Base-by-base conservation (phyloP, 139 green algal species). In the Chlamydomonas urium region DNA sequence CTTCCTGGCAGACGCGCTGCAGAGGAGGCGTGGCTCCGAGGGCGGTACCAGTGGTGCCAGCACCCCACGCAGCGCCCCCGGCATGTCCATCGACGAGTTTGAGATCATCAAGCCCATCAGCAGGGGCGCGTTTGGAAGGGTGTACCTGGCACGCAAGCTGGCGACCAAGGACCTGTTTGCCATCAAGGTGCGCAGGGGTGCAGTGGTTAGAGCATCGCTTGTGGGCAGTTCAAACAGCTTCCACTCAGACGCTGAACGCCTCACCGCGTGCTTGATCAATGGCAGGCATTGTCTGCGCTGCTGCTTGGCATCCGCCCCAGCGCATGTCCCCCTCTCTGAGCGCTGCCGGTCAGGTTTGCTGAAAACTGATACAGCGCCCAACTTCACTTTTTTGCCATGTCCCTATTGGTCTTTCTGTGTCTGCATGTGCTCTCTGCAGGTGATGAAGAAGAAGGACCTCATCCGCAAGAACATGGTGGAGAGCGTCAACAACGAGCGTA, bases 391-490 rank as follows among this genome's bases (percentile, higher is more conserved):
- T 53, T 53, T 53, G 42, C 42, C 42, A 53, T 53, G 42, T 53
- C n/a, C n/a, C n/a, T n/a, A n/a, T n/a, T n/a, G n/a, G n/a, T n/a
- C n/a, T n/a, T n/a, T n/a, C n/a, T n/a, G n/a, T n/a, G n/a, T n/a
- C 42, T 50, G 8, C 50, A 62, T 62, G 21, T 62, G 50, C 5
- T 38, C n/a, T n/a, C n/a, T 67, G 34, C 85, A 94, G 89, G 91
- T 95, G 28, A 91, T 98, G 85, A 85, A 89, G 28, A 98, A 98
- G 84, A 73, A 75, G 31, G 93, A 98, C 79, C 79, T 98, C 32
- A 85, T 98, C 45, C 85, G 90, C 28, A 98, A 97, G 79, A 98
- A 98, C 82, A 93, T 96, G 86, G 91, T 96, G 45, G 81, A 96
- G 79, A 90, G 77, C 24, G 90, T 96, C 10, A 88, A 83, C 38